Conservation (phyloP, 169 alveolate genomes). For the Perkinsus olseni region DNA sequence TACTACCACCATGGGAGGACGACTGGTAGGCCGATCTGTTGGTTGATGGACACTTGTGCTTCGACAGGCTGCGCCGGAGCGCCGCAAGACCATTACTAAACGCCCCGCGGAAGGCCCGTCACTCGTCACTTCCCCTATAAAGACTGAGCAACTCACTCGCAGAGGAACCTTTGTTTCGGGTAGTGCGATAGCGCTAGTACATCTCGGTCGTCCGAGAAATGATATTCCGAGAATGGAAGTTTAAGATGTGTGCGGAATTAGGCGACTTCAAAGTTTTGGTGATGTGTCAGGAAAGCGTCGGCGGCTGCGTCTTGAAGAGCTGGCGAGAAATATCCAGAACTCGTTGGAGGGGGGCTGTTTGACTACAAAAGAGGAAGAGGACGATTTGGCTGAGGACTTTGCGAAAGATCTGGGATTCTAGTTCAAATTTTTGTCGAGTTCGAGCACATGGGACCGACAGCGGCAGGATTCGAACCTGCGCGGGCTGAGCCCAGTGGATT, state of each 20-base stretch:
- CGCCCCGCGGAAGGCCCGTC: background rate
- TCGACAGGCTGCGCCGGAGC: background rate
- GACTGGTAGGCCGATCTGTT: background rate
- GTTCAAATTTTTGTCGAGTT: background rate
- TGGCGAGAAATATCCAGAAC: background rate
- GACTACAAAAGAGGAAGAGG: background rate
- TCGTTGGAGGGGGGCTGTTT: background rate
- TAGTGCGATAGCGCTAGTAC: no score
- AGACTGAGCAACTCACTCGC: background rate
- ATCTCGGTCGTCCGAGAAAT: no score
- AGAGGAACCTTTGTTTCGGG: background rate
- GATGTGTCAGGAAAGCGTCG: background rate
- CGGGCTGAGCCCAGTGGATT: slow-evolving; percentile 85
- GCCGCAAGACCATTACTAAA: background rate
- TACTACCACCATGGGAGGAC: background rate
- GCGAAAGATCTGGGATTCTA: background rate
- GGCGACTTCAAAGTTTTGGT: background rate
- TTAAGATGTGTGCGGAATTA: background rate
- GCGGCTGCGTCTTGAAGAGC: background rate
- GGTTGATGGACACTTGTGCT: background rate
- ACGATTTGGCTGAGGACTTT: background rate
- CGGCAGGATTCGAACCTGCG: slow-evolving; percentile 91
- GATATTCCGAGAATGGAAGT: no score
- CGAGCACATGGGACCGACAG: slow-evolving; percentile 66
- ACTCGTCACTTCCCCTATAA: background rate